Conservation (phyloP, 768 basidiomycete species). For the Mycena pura region DNA sequence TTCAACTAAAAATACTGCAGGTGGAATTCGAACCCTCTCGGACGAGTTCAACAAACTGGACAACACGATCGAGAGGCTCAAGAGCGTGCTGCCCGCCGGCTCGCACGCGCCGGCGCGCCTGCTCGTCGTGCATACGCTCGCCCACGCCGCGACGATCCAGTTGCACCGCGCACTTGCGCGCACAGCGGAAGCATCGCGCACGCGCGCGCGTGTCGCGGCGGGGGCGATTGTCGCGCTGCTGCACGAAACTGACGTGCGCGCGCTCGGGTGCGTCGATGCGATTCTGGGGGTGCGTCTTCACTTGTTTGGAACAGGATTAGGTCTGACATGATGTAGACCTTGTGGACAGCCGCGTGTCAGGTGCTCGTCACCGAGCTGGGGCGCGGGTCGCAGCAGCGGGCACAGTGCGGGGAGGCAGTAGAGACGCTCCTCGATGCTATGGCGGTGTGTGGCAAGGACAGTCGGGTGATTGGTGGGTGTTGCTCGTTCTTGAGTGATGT, state of each 20-base stretch:
- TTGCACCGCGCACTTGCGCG: constrained; percentile 20
- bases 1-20: not conserved
- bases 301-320: not conserved
- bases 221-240: constrained; percentile 16
- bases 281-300: constrained; percentile 21
- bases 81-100: not conserved
- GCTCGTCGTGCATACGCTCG: constrained; percentile 22
- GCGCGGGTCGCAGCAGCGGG: not conserved
- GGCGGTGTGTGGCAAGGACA: constrained; percentile 13
- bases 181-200: not conserved
- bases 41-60: constrained; percentile 18
- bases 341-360: constrained; percentile 20
- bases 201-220: constrained; percentile 8
- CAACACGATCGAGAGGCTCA: constrained; percentile 15
- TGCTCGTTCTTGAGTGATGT: not conserved
- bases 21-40: not conserved
- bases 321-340: not conserved
- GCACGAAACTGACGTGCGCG: constrained; percentile 7
- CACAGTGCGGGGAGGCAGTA: not conserved
- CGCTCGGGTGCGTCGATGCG: constrained; percentile 23
- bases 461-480: constrained; percentile 14
- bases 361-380: constrained; percentile 14
- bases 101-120: not conserved
- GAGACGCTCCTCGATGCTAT: constrained; percentile 13
- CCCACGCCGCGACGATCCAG: constrained; percentile 20